Evolutionary conservation across 768 basidiomycete species (phyloP), one percentile per base, ranked within the genome.

Genomic region (Erythrobasidium yunnanense): DNA sequence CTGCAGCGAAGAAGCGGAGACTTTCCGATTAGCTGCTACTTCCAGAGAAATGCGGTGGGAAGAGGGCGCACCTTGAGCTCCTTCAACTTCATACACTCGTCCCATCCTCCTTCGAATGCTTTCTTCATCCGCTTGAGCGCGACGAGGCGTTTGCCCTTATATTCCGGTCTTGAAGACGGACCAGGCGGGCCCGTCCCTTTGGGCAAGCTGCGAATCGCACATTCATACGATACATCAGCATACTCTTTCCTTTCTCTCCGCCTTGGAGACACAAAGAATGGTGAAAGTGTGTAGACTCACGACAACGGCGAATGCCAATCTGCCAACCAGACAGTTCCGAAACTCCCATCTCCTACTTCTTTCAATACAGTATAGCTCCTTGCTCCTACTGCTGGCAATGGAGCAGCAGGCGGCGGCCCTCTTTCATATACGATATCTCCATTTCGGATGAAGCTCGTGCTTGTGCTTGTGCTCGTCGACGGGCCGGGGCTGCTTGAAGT

Each of bases 41-140:
- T 22, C 7, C 50, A 13, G 22, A 20, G 30, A 50, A 6, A 29
- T 7, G 45, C 1, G 47, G 52, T 25, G 30, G 25, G 17, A n/a
- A 34, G 18, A 15, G 22, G 25, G 78, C 85, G 73, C 75, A 87
- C 89, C 84, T 91, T 87, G 71, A 99, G 85, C 76, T 99, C 95
- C 75, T 95, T 95, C 73, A 95, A 82, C 72, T 83, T 85, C 77
- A 85, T 87, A 77, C 93, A 96, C 79, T 99, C 91, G 74, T 89
- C 87, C 95, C 95, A 99, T 34, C 95, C 92, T 33, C 91, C 89
- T 74, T 95, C 89, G 88, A 91, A 96, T 71, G 83, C 85, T 81
- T 86, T 88, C 82, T 90, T 97, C 92, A 97, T 97, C 74, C 90
- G 80, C 80, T 99, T 99, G 72, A 99, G 83, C 67, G 95, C 95